Conservation (phyloP, 805 yeast species). For the Naumovozyma baii region DNA sequence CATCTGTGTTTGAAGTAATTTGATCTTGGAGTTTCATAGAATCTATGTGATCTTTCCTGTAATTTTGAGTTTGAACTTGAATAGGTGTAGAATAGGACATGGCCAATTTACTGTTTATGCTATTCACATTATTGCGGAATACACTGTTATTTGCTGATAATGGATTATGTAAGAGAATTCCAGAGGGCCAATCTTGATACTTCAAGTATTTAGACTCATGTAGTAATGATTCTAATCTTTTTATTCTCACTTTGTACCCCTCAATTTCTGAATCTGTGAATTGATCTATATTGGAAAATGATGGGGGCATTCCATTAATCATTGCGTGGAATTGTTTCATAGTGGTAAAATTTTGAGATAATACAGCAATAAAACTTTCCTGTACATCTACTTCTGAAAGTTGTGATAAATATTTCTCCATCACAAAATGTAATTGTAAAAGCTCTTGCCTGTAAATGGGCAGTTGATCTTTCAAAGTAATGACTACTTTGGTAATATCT, state of each 20-base stretch:
- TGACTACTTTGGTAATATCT: background rate
- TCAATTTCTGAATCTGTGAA: background rate
- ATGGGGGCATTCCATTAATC: too few relatives aligned
- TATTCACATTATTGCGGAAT: background rate
- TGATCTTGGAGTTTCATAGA: too few relatives aligned
- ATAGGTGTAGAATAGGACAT: too few relatives aligned
- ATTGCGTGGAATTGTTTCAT: background rate
- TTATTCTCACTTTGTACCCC: constrained; percentile 55
- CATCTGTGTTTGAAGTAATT: too few relatives aligned
- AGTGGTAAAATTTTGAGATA: background rate
- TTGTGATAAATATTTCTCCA: background rate
- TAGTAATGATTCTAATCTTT: constrained; percentile 63
- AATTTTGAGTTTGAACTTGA: too few relatives aligned
- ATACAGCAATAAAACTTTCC: background rate
- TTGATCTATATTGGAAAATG: too few relatives aligned
- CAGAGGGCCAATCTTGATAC: constrained; percentile 37
- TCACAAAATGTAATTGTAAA: too few relatives aligned
- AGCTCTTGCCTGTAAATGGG: background rate
- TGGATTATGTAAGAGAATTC: constrained; percentile 26
- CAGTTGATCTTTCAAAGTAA: background rate
- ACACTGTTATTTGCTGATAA: constrained; percentile 1
- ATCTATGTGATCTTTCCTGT: too few relatives aligned
- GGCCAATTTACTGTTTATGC: background rate
- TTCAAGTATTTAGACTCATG: constrained; percentile 63
- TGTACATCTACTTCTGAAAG: background rate